Conservation (phyloP, 73 alveolate genomes). For the Stentor coeruleus region DNA sequence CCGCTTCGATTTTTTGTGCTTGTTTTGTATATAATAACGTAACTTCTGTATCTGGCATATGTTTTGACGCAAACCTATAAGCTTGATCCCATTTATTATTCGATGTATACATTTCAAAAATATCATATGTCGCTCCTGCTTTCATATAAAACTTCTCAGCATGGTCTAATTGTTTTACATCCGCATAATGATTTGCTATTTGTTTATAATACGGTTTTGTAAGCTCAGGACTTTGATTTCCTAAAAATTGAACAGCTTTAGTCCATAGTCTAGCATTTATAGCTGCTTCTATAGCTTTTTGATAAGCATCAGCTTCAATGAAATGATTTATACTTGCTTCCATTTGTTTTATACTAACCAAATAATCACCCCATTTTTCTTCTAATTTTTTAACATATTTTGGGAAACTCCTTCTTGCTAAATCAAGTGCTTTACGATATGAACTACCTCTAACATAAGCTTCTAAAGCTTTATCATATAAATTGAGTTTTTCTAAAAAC, state of each 20-base stretch:
- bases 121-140: slow-evolving; percentile 93
- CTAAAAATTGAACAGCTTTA: slow-evolving; percentile 87
- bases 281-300: slow-evolving; percentile 99
- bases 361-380: slow-evolving; percentile 99
- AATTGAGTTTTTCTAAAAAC: slow-evolving; percentile 97
- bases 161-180: slow-evolving; percentile 93
- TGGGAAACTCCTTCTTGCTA: slow-evolving; percentile 65
- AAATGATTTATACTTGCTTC: slow-evolving; percentile 78
- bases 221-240: slow-evolving; percentile 93
- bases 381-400: slow-evolving; percentile 82
- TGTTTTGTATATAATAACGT: slow-evolving; percentile 84
- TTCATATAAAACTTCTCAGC: slow-evolving; percentile 97
- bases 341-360: slow-evolving; percentile 84
- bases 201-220: slow-evolving; percentile 97
- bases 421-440: slow-evolving; percentile 96
- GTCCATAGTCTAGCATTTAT: slow-evolving; percentile 96
- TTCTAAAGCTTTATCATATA: slow-evolving; percentile 95
- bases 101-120: slow-evolving; percentile 95
- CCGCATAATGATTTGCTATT: slow-evolving; percentile 99
- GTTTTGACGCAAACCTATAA: slow-evolving; percentile 86
- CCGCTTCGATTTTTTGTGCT: slow-evolving; percentile 94
- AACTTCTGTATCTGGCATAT: slow-evolving; percentile 92
- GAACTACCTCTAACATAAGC: slow-evolving; percentile 98
- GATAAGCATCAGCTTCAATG: slow-evolving; percentile 96
- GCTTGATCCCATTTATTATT: slow-evolving; percentile 98